Conservation (phyloP, 495 filamentous ascomycete genomes). For the Lasiosphaeriaceae sp. region DNA sequence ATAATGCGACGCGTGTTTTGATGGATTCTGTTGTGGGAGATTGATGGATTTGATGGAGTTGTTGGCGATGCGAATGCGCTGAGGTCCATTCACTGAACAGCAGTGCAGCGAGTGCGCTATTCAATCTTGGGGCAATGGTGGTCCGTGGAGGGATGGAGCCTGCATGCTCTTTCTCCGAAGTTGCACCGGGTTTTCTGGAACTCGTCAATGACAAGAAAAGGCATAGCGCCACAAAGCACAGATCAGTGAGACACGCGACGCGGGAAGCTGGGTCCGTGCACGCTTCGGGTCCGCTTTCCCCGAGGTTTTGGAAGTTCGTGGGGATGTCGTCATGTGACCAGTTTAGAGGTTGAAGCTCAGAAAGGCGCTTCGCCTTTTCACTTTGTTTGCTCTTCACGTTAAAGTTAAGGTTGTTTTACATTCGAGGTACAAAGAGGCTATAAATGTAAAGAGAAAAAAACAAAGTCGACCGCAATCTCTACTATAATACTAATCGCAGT, state of each 20-base stretch:
- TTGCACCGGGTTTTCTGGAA: not conserved
- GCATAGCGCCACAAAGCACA: not conserved
- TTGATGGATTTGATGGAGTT: conserved; percentile 20
- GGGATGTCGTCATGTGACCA: not conserved
- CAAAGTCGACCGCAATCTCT: too few relatives aligned
- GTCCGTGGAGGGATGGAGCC: too few relatives aligned
- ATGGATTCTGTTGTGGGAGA: conserved; percentile 16
- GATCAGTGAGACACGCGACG: too few relatives aligned
- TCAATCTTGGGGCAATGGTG: too few relatives aligned
- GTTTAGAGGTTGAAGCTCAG: not conserved
- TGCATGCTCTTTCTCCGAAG: not conserved
- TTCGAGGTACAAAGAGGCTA: too few relatives aligned
- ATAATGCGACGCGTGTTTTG: conserved; percentile 20
- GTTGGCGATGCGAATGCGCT: conserved; percentile 1
- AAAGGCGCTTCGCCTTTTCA: too few relatives aligned
- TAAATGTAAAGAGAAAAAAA: too few relatives aligned
- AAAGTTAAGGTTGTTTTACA: too few relatives aligned
- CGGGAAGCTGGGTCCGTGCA: not conserved
- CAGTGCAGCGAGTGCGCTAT: too few relatives aligned
- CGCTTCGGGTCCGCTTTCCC: not conserved
- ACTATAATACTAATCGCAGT: too few relatives aligned
- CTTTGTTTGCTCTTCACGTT: too few relatives aligned
- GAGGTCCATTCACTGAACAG: not conserved
- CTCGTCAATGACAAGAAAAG: not conserved
- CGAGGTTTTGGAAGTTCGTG: not conserved